A percentile compares a stretch with the other conserved stretches of the same genome.
Conservation (phyloP, 177 flowering plant species). For the Vitis hybrid region DNA sequence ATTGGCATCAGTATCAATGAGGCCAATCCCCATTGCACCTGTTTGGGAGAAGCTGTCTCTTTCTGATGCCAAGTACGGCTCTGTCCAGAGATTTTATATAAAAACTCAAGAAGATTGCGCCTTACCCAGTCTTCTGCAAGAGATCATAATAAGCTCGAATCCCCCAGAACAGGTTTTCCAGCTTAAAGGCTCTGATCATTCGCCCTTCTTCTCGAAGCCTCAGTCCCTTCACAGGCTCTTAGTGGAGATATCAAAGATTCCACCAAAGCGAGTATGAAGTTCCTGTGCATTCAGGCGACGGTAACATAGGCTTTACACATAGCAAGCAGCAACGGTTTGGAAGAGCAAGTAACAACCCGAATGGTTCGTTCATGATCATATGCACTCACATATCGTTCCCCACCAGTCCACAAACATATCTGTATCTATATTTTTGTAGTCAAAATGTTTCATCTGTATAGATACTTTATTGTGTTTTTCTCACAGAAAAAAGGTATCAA, state of each 20-base stretch:
- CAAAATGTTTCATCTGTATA: too few species aligned
- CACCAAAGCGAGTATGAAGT: neutral
- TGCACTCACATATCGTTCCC: too few species aligned
- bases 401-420: too few species aligned
- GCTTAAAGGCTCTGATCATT: slow-evolving; percentile 90
- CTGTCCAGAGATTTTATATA: slow-evolving; percentile 78
- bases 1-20: slow-evolving; percentile 91
- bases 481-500: too few species aligned
- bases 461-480: too few species aligned
- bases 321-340: too few species aligned
- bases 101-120: slow-evolving; percentile 82
- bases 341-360: too few species aligned
- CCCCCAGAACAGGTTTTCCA: slow-evolving; percentile 80
- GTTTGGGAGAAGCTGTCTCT: slow-evolving; percentile 84
- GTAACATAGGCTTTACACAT: too few species aligned
- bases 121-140: slow-evolving; percentile 60
- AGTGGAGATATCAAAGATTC: slow-evolving; percentile 71
- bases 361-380: too few species aligned
- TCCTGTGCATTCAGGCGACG: too few species aligned
- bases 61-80: slow-evolving; percentile 71
- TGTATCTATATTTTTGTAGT: too few species aligned
- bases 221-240: slow-evolving; percentile 80
- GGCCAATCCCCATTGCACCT: slow-evolving; percentile 88
- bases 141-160: slow-evolving; percentile 58
- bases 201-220: slow-evolving; percentile 97